phyloP scores from a whole-genome alignment of 1,139 yeast species.

The Pichia sp. region DNA sequence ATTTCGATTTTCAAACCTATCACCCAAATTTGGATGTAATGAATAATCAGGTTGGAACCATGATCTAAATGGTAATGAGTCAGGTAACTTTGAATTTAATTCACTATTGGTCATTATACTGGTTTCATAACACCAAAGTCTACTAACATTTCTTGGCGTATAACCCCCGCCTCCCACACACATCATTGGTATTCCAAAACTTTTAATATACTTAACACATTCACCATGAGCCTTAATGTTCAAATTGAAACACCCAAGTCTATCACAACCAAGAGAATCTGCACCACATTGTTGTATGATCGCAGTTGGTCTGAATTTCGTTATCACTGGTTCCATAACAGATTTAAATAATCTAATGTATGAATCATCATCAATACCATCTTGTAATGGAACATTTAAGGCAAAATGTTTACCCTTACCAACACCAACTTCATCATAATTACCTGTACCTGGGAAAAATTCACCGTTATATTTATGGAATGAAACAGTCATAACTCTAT shows the following conservation, averaged over 20 bases:
- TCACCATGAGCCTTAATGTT: constrained; percentile 94
- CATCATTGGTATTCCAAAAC: constrained; percentile 82
- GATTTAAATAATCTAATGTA: constrained; percentile 53
- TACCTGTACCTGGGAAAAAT: constrained; percentile 95
- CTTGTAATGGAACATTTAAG: constrained; percentile 84
- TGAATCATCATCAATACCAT: constrained; percentile 92
- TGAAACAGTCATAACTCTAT: constrained; percentile 94
- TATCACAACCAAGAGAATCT: constrained; percentile 87
- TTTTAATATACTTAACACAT: constrained; percentile 83
- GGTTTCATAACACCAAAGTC: constrained; percentile 96
- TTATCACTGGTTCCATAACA: constrained; percentile 79
- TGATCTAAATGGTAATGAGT: constrained; percentile 70
- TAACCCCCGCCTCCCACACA: constrained; percentile 98
- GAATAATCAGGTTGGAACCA: constrained; percentile 93
- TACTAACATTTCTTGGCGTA: constrained; percentile 92
- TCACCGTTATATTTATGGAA: constrained; percentile 91
- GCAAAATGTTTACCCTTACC: constrained; percentile 84
- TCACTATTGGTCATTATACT: constrained; percentile 76
- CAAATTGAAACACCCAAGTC: constrained; percentile 87
- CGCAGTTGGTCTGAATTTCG: constrained; percentile 75
- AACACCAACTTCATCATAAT: constrained; percentile 76
- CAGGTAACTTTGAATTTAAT: constrained; percentile 70
- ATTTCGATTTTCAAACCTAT: constrained; percentile 82
- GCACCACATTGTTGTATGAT: constrained; percentile 97
- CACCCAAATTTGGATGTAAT: constrained; percentile 84